These are phyloP conservation scores for Trichoderma harzianum DNA, from an alignment of 2,329 filamentous ascomycete genomes.

Conservation along the genomic window DNA sequence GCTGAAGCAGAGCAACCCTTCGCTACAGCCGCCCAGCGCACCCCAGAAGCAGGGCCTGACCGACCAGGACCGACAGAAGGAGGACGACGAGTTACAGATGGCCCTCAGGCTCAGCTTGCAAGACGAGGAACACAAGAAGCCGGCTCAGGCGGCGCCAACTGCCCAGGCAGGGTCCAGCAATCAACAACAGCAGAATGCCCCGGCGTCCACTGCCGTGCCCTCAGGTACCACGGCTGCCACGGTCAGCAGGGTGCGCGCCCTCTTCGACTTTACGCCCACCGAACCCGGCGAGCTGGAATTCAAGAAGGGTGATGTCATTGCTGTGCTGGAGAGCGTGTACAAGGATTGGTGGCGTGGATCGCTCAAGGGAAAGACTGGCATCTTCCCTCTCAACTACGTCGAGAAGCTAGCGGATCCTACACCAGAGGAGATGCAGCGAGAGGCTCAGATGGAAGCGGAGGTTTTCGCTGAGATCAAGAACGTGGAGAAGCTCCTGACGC, in stretches of 20 bases:
- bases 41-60: slow-evolving; percentile 91
- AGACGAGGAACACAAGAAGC: slow-evolving; percentile 68
- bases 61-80: slow-evolving; percentile 83
- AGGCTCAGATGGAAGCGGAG: slow-evolving; percentile 88
- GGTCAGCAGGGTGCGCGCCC: slow-evolving; percentile 85
- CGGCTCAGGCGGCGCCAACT: slow-evolving; percentile 33
- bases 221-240: slow-evolving; percentile 93
- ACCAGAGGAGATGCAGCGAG: slow-evolving; percentile 85
- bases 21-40: slow-evolving; percentile 85
- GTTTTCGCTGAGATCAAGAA: slow-evolving; percentile 64
- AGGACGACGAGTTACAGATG: slow-evolving; percentile 97
- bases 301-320: slow-evolving; percentile 94
- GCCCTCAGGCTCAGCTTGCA: slow-evolving; percentile 88
- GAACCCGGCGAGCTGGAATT: slow-evolving; percentile 95
- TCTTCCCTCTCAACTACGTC: slow-evolving; percentile 97
- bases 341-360: slow-evolving; percentile 99
- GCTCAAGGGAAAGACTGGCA: slow-evolving; percentile 88
- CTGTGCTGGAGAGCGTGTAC: slow-evolving; percentile 94
- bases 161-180: slow-evolving; percentile 37
- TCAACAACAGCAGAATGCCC: slow-evolving; percentile 34
- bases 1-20: slow-evolving; percentile 80
- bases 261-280: slow-evolving; percentile 92
- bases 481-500: slow-evolving; percentile 70
- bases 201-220: slow-evolving; percentile 54
- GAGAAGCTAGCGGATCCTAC: slow-evolving; percentile 96